Evolutionary conservation across 148 eudicot genomes (phyloP).

Genomic region (Chenopodium suecicum): DNA sequence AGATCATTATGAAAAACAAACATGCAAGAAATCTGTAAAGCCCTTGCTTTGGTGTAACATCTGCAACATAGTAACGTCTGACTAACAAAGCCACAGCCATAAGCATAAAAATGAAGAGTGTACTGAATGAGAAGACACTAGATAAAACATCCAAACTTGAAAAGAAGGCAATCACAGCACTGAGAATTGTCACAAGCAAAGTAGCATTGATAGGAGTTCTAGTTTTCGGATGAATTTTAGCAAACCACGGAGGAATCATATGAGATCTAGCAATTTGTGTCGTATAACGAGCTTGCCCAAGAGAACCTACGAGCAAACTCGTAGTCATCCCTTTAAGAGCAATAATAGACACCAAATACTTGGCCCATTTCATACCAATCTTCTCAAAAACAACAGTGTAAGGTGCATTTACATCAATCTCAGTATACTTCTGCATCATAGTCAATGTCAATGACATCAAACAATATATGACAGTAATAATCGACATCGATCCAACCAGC

Average conservation of each 20-base stretch:
- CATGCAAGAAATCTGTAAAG: conserved; percentile 44
- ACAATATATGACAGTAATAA: conserved; percentile 73
- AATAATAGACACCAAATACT: conserved; percentile 68
- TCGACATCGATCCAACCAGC: conserved; percentile 80
- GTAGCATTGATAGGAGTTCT: conserved; percentile 85
- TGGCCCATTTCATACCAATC: conserved; percentile 90
- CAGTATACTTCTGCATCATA: conserved; percentile 72
- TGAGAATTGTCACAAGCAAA: conserved; percentile 54
- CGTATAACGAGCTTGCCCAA: conserved; percentile 89
- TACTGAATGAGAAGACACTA: conserved; percentile 77
- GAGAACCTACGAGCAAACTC: conserved; percentile 72
- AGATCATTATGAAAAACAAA: conserved; percentile 45
- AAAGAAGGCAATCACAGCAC: conserved; percentile 68
- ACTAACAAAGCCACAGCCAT: conserved; percentile 89
- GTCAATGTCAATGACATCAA: conserved; percentile 73
- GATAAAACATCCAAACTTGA: conserved; percentile 86
- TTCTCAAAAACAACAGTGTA: conserved; percentile 64
- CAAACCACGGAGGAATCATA: conserved; percentile 93
- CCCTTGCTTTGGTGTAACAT: conserved; percentile 45
- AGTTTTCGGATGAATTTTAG: conserved; percentile 80
- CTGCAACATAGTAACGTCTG: conserved; percentile 76
- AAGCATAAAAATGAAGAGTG: conserved; percentile 86
- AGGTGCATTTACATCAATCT: conserved; percentile 81
- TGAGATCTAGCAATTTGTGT: conserved; percentile 94
- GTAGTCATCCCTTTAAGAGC: conserved; percentile 97